These are phyloP conservation scores for Fragaria ananassa DNA, from an alignment of 306 rosid genomes.

Conservation along the genomic window DNA sequence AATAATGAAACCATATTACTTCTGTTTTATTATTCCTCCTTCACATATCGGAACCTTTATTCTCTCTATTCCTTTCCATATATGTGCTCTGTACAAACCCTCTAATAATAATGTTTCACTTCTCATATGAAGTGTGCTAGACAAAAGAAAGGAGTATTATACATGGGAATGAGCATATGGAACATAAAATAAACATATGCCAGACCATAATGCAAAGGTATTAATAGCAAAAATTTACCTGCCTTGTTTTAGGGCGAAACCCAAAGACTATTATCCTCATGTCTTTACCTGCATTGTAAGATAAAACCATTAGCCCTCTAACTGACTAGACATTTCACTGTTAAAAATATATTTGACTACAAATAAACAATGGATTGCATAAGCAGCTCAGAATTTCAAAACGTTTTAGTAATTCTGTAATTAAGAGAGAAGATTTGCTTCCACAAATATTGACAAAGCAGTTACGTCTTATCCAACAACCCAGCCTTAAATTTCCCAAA, in stretches of 20 bases:
- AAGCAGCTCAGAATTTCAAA: neutral
- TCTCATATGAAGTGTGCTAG: neutral
- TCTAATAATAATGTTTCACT: neutral
- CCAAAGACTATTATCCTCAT: slow-evolving; percentile 92
- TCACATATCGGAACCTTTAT: neutral
- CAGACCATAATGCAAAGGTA: slow-evolving; percentile 5
- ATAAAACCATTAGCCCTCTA: slow-evolving; percentile 22
- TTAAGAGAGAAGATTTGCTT: neutral
- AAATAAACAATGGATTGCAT: neutral
- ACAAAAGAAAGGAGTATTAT: neutral
- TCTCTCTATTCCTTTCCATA: neutral
- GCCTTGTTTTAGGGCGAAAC: slow-evolving; percentile 84
- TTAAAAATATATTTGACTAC: neutral
- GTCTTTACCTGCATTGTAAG: slow-evolving; percentile 76
- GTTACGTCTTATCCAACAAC: neutral
- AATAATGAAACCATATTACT: neutral
- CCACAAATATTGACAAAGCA: neutral
- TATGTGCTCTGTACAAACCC: neutral
- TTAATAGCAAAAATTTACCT: slow-evolving; percentile 50
- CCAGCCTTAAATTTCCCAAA: neutral
- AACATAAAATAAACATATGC: neutral
- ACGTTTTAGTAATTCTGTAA: neutral
- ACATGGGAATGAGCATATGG: neutral
- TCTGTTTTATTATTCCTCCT: neutral
- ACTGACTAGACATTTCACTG: neutral